phyloP scores from a whole-genome alignment of 768 basidiomycete genomes.

The Boletus sensibilis region DNA sequence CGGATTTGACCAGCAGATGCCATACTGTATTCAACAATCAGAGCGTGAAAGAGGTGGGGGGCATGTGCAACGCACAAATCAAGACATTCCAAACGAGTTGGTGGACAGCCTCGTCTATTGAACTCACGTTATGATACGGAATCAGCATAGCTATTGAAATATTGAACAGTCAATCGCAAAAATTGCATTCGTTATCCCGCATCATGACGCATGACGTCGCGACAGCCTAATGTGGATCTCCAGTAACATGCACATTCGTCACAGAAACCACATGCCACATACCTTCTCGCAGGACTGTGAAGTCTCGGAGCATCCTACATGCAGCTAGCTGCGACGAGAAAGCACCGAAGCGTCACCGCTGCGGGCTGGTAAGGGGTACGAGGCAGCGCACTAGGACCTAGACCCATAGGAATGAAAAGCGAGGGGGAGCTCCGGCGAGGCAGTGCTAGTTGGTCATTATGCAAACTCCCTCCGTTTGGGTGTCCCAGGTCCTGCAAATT shows the following conservation, averaged over 20 bases:
- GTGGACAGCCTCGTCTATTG: neutral
- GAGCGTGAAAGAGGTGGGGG: neutral
- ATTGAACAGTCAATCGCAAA: neutral
- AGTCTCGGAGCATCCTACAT: neutral
- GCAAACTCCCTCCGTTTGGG: neutral
- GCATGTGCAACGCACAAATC: neutral
- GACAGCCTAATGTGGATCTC: neutral
- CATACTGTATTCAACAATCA: neutral
- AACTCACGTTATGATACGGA: neutral
- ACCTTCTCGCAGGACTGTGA: neutral
- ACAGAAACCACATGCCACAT: neutral
- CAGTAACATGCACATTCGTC: neutral
- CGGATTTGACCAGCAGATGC: neutral
- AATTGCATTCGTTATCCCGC: neutral
- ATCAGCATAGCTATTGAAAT: neutral
- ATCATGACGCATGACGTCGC: neutral
- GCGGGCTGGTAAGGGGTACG: neutral
- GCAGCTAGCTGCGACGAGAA: neutral
- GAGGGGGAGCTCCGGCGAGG: neutral
- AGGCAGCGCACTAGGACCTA: neutral
- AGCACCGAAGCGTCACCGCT: neutral
- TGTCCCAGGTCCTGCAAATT: neutral
- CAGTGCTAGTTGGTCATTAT: neutral
- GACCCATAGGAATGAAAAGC: neutral
- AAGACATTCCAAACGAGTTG: neutral